Conservation (phyloP, 257 asterid genomes). For the Solanum virginianum region DNA sequence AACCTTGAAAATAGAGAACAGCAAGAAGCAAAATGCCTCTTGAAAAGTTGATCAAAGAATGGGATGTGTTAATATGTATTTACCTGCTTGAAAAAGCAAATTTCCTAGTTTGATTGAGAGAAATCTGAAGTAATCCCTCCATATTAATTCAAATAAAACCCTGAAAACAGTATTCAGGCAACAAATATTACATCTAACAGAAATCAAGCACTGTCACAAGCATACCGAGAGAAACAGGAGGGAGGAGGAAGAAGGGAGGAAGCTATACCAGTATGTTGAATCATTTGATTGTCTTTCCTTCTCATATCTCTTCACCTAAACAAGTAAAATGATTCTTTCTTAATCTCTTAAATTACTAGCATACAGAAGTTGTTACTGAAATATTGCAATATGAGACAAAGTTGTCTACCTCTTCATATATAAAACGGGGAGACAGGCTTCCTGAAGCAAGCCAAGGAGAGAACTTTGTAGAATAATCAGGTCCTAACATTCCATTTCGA, state of each 20-base stretch:
- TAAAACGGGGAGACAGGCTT: constrained; percentile 78
- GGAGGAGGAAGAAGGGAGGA: background rate
- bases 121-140: constrained; percentile 97
- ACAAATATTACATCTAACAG: background rate
- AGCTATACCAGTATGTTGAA: constrained; percentile 78
- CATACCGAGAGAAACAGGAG: background rate
- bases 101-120: constrained; percentile 74
- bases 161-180: constrained; percentile 21
- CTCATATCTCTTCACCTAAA: constrained; percentile 85
- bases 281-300: constrained; percentile 61
- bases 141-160: constrained; percentile 88
- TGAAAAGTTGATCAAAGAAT: background rate
- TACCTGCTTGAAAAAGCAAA: constrained; percentile 77
- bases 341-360: background rate
- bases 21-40: background rate
- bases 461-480: constrained; percentile 85
- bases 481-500: constrained; percentile 89
- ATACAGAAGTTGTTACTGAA: background rate
- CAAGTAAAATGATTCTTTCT: constrained; percentile 8
- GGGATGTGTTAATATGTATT: background rate
- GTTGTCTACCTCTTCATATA: constrained; percentile 63
- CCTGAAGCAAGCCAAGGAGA: constrained; percentile 98
- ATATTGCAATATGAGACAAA: background rate
- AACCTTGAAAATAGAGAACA: background rate
- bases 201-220: background rate